phyloP scores from a whole-genome alignment of 495 filamentous ascomycete species.

The Hypoxylon lienhwacheense region DNA sequence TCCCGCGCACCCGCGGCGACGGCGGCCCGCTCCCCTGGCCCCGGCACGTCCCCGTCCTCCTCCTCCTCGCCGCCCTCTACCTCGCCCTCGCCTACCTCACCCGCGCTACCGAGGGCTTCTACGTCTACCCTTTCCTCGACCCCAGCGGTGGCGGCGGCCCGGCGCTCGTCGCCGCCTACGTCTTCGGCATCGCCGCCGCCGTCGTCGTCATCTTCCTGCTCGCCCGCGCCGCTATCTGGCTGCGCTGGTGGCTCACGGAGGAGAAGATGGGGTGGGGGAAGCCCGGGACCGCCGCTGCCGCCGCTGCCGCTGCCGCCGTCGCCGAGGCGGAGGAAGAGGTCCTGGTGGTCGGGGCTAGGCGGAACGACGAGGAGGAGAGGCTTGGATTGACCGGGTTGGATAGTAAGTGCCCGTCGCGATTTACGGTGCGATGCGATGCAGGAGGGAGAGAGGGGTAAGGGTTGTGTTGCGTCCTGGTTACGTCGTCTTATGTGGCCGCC shows the following conservation, averaged over 20 bases:
- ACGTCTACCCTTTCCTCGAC: slow-evolving; percentile 75
- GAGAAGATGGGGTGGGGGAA: slow-evolving; percentile 50
- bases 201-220: slow-evolving; percentile 65
- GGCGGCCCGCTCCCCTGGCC: no score
- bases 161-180: slow-evolving; percentile 55
- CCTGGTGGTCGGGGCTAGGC: no score
- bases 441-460: background rate
- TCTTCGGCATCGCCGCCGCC: slow-evolving; percentile 64
- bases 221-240: slow-evolving; percentile 49
- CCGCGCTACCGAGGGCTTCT: slow-evolving; percentile 66
- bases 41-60: slow-evolving; percentile 58
- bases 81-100: slow-evolving; percentile 75
- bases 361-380: no score
- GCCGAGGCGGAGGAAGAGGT: no score
- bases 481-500: no score
- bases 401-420: no score
- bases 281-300: no score
- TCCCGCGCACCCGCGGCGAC: slow-evolving; percentile 65
- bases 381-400: no score
- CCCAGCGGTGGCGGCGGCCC: slow-evolving; percentile 46
- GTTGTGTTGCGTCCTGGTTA: background rate
- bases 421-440: slow-evolving; percentile 31
- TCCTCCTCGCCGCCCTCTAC: slow-evolving; percentile 69
- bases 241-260: slow-evolving; percentile 56
- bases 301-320: no score